phyloP scores from a whole-genome alignment of 495 filamentous ascomycete genomes.

The Chaetomium tenue region DNA sequence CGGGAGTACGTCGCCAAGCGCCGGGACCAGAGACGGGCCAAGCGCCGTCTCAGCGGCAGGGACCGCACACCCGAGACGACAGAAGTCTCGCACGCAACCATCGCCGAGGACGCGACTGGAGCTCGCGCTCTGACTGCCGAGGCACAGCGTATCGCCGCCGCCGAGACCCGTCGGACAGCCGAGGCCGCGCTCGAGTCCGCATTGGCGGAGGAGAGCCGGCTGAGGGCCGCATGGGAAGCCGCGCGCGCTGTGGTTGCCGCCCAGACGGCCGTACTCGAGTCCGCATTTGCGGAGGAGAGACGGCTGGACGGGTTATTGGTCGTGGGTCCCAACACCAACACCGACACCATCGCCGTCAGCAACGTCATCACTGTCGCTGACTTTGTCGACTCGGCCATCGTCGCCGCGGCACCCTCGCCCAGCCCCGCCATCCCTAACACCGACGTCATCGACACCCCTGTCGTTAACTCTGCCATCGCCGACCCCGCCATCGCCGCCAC shows the following conservation, averaged over 20 bases:
- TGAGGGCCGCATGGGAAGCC: not conserved
- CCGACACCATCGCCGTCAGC: no score
- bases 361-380: no score
- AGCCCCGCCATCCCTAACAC: not conserved
- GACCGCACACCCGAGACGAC: not conserved
- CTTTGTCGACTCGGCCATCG: no score
- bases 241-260: not conserved
- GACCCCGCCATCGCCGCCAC: no score
- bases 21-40: no score
- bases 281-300: constrained; percentile 6
- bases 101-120: not conserved
- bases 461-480: no score
- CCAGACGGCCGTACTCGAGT: not conserved
- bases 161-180: not conserved
- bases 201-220: constrained; percentile 7
- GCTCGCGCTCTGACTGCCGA: no score
- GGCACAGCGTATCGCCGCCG: not conserved
- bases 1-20: no score
- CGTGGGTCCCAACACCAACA: not conserved
- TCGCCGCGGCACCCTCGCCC: no score
- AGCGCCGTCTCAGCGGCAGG: no score
- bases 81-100: not conserved
- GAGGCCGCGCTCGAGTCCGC: constrained; percentile 12
- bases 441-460: no score
- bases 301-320: not conserved